A percentile compares a stretch with the other conserved stretches of the same genome.
Conservation (phyloP, 768 basidiomycete genomes). For the Leucosporidium yakuticum region DNA sequence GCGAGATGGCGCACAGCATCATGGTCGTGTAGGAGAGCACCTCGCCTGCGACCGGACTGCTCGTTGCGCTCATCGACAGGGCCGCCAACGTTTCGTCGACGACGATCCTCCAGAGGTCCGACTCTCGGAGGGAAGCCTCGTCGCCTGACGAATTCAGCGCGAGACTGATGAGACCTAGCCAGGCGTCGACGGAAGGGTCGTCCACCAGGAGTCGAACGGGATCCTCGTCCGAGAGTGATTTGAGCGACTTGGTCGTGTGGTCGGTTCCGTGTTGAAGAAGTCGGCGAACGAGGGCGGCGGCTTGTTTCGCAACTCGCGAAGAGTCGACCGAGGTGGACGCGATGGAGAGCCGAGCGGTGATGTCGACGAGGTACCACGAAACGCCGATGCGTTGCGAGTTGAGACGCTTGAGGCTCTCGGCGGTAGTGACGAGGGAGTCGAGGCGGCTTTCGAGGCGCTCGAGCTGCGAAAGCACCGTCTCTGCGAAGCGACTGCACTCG, state of each 20-base stretch:
- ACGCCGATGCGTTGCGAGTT: constrained; percentile 42
- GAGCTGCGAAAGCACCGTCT: constrained; percentile 45
- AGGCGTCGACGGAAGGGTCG: constrained; percentile 54
- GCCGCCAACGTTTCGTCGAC: constrained; percentile 3
- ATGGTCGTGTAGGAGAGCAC: constrained; percentile 65
- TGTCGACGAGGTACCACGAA: constrained; percentile 63
- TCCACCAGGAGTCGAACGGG: constrained; percentile 29
- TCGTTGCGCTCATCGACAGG: neutral
- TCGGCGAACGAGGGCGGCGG: constrained; percentile 48
- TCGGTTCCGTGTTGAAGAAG: constrained; percentile 57
- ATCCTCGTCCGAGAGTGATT: constrained; percentile 43
- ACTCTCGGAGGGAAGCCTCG: neutral
- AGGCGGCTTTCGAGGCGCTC: constrained; percentile 44
- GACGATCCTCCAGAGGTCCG: constrained; percentile 32
- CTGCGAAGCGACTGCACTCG: constrained; percentile 42
- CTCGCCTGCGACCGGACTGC: constrained; percentile 49
- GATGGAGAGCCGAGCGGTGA: constrained; percentile 49
- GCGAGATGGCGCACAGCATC: constrained; percentile 65
- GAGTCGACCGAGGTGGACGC: neutral
- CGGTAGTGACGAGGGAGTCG: constrained; percentile 21
- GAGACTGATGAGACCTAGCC: constrained; percentile 69
- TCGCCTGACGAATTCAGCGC: constrained; percentile 35
- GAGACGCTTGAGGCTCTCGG: too few species aligned
- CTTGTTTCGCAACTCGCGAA: neutral
- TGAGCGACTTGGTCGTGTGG: constrained; percentile 48